Percentiles rank a stretch among this genome's conserved stretches.
These are phyloP conservation scores for Tolypocladium ophioglossoides DNA, from an alignment of 2,329 filamentous ascomycete species.

Conservation along the genomic window DNA sequence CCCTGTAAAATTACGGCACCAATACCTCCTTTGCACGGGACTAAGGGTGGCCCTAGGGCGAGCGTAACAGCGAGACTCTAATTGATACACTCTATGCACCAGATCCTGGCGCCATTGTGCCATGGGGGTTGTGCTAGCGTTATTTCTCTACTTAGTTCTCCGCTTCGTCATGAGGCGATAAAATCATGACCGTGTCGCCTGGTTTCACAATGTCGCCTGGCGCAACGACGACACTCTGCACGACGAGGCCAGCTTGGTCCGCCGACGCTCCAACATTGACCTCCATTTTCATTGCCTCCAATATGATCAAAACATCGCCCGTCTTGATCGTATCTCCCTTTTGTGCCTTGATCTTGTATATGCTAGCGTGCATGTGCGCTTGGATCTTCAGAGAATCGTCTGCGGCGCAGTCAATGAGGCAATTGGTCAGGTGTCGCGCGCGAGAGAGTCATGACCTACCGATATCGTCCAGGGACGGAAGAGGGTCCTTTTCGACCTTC, in stretches of 20 bases:
- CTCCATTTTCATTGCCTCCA: slow-evolving; percentile 50
- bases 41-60: no score
- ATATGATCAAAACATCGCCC: slow-evolving; percentile 31
- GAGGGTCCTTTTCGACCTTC: slow-evolving; percentile 7
- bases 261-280: slow-evolving; percentile 17
- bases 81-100: neutral
- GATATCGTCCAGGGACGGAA: neutral
- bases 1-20: no score
- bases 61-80: no score
- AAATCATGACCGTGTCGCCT: slow-evolving; percentile 1
- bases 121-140: neutral
- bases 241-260: neutral
- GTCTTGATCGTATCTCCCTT: slow-evolving; percentile 29
- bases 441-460: neutral
- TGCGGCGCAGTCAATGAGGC: slow-evolving; percentile 1
- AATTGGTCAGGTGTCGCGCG: neutral
- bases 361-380: slow-evolving; percentile 26
- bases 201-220: slow-evolving; percentile 4
- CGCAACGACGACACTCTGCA: neutral
- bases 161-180: neutral
- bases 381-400: slow-evolving; percentile 18
- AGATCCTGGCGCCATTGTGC: neutral
- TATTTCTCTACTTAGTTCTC: neutral
- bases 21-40: no score
- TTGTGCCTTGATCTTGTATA: slow-evolving; percentile 39